These are phyloP conservation scores for Hansenula lynferdii DNA, from an alignment of 1,139 yeast species.

Conservation along the genomic window DNA sequence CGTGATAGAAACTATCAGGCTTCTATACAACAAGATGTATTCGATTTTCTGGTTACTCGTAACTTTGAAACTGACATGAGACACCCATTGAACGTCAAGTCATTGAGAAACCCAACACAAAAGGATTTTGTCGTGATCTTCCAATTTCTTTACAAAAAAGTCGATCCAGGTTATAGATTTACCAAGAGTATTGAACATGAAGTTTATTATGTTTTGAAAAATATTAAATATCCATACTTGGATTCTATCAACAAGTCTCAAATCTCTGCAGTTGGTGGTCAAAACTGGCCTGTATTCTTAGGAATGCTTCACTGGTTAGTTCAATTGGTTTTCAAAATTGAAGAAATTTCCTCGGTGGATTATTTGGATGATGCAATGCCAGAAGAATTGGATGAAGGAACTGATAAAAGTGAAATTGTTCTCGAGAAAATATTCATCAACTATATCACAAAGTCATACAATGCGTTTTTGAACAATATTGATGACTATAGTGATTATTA, in stretches of 20 bases:
- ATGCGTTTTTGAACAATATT: constrained; percentile 56
- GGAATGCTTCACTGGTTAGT: constrained; percentile 83
- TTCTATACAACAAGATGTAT: constrained; percentile 59
- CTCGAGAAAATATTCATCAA: constrained; percentile 59
- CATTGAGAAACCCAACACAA: constrained; percentile 78
- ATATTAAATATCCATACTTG: constrained; percentile 72
- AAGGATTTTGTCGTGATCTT: constrained; percentile 77
- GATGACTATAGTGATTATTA: constrained; percentile 55
- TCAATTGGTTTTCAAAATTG: constrained; percentile 46
- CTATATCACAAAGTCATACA: constrained; percentile 65
- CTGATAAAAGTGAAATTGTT: constrained; percentile 31
- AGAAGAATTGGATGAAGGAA: constrained; percentile 29
- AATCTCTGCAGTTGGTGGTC: constrained; percentile 89
- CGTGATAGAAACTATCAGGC: constrained; percentile 67
- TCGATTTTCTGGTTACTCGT: constrained; percentile 56
- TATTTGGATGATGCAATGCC: constrained; percentile 32
- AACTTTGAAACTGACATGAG: constrained; percentile 72
- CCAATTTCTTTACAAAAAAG: constrained; percentile 68
- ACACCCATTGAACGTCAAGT: constrained; percentile 61
- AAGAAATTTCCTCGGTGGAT: constrained; percentile 30
- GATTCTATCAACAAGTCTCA: constrained; percentile 80
- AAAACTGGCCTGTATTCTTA: constrained; percentile 79
- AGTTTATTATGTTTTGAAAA: constrained; percentile 61
- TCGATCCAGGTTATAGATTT: constrained; percentile 79
- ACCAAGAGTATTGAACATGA: constrained; percentile 70